phyloP scores from a whole-genome alignment of 441 rosid genomes.

The Pelargonium cotyledonis region DNA sequence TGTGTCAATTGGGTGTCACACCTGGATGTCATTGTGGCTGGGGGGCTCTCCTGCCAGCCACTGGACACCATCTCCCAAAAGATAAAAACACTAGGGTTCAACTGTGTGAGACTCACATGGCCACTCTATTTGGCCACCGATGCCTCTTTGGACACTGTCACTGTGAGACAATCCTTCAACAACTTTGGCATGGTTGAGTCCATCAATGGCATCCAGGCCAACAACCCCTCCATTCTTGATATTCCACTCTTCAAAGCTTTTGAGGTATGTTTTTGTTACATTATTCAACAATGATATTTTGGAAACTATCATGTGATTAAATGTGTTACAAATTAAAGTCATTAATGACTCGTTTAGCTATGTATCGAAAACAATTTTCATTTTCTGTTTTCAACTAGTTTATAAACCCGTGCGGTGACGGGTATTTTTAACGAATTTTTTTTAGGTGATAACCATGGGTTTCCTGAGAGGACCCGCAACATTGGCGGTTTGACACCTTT shows the following conservation, averaged over 20 bases:
- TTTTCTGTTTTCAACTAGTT: no score
- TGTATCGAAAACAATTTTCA: no score
- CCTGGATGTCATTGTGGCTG: constrained; percentile 60
- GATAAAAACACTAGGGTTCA: constrained; percentile 56
- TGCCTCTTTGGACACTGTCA: constrained; percentile 47
- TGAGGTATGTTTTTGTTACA: constrained; percentile 36
- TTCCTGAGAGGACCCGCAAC: no score
- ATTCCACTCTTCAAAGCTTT: constrained; percentile 62
- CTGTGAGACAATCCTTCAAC: constrained; percentile 60
- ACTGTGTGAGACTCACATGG: constrained; percentile 84
- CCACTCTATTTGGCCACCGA: constrained; percentile 60
- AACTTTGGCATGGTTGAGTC: constrained; percentile 44
- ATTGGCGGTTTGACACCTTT: no score
- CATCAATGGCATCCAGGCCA: constrained; percentile 46
- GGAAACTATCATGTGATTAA: background rate
- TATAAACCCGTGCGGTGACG: no score
- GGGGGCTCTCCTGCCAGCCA: constrained; percentile 72
- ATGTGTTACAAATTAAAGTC: no score
- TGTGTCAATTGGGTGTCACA: constrained; percentile 83
- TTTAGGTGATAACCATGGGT: no score
- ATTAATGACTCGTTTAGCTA: no score
- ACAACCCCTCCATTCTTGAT: constrained; percentile 64
- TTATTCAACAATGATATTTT: background rate
- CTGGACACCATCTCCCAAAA: constrained; percentile 34
- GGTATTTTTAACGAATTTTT: no score